These are phyloP conservation scores for Jatropha multifida DNA, from an alignment of 441 rosid species.

Conservation along the genomic window DNA sequence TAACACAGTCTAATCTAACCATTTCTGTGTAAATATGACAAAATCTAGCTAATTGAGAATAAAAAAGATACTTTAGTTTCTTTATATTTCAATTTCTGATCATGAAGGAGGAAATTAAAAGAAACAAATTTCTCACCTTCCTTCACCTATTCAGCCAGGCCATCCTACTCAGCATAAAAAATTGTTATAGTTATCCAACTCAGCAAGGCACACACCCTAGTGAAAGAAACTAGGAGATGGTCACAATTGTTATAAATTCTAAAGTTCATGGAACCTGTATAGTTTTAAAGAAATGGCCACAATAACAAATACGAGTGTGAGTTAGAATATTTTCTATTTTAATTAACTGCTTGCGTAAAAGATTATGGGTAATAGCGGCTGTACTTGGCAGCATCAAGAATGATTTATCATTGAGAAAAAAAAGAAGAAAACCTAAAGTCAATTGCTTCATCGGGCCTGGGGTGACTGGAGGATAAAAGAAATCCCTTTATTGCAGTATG, in stretches of 20 bases:
- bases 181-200: neutral
- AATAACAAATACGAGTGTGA: neutral
- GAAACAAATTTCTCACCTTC: neutral
- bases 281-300: neutral
- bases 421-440: neutral
- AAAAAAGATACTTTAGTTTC: neutral
- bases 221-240: neutral
- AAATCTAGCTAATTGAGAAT: neutral
- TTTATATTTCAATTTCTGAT: neutral
- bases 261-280: neutral
- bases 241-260: neutral
- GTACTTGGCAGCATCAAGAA: neutral
- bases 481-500: neutral
- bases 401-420: neutral
- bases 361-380: too few species aligned
- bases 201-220: neutral
- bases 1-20: neutral
- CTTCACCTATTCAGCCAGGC: neutral
- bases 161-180: neutral
- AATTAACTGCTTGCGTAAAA: neutral
- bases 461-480: neutral
- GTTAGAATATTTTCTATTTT: neutral
- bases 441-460: neutral
- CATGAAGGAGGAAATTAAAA: neutral
- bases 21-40: neutral